These are phyloP conservation scores for Escovopsis sp. DNA, from an alignment of 2,329 filamentous ascomycete species.

Conservation along the genomic window DNA sequence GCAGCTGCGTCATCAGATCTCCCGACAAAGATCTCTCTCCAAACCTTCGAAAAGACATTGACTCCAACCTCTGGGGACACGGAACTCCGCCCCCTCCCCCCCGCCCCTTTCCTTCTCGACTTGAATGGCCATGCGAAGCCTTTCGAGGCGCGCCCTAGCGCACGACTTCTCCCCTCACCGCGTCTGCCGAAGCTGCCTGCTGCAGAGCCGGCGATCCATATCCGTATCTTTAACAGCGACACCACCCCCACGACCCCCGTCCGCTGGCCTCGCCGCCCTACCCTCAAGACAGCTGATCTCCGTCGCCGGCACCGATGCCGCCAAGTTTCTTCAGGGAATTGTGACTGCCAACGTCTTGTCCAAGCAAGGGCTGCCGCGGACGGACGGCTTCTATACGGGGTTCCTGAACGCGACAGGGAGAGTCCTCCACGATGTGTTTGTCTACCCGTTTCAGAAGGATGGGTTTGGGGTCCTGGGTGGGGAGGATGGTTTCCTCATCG, in stretches of 20 bases:
- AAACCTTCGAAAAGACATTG: neutral
- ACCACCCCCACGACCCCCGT: conserved; percentile 26
- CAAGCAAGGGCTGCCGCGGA: conserved; percentile 19
- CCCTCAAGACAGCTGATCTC: conserved; percentile 66
- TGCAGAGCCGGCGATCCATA: conserved; percentile 9
- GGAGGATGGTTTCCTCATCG: conserved; percentile 48
- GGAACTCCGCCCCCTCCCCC: neutral
- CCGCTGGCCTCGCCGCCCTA: conserved; percentile 39
- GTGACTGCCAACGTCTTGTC: conserved; percentile 47
- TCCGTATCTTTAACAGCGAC: conserved; percentile 2
- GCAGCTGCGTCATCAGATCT: neutral
- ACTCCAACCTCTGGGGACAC: neutral
- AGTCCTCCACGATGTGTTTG: conserved; percentile 76
- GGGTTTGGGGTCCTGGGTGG: conserved; percentile 11
- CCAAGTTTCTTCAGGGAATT: conserved; percentile 77
- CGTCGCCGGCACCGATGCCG: conserved; percentile 62
- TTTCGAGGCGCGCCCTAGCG: conserved; percentile 8
- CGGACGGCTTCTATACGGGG: conserved; percentile 56
- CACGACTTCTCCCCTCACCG: conserved; percentile 5
- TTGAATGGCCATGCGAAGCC: conserved; percentile 9
- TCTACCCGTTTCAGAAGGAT: conserved; percentile 48
- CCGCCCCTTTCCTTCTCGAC: neutral
- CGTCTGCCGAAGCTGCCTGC: conserved; percentile 19
- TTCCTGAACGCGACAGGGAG: conserved; percentile 80
- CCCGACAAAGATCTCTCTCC: neutral